Evolutionary conservation across 164 flowering plant genomes (phyloP).

Genomic region (Chimonanthus salicifolius): DNA sequence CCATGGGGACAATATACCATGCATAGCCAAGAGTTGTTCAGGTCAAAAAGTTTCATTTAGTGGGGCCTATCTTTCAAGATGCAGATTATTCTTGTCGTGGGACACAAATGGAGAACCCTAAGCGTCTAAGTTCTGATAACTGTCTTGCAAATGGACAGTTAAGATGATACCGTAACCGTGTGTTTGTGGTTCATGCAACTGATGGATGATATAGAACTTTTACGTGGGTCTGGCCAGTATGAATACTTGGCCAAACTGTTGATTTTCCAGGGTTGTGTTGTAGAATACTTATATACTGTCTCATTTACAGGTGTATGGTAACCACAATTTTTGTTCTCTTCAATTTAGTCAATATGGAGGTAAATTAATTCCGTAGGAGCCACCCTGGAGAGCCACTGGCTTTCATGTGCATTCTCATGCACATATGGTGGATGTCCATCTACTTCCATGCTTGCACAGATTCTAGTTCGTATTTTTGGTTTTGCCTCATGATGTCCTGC

Average conservation of each 20-base stretch:
- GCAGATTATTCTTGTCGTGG: background rate
- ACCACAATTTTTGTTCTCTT: too few relatives aligned
- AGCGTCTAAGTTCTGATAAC: background rate
- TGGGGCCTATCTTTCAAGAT: background rate
- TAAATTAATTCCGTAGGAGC: background rate
- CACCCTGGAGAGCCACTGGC: background rate
- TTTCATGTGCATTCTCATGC: background rate
- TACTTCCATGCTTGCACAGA: background rate
- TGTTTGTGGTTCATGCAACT: background rate
- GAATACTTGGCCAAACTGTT: background rate
- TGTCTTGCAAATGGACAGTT: background rate
- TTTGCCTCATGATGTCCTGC: background rate
- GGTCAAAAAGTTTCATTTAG: background rate
- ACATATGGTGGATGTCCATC: background rate
- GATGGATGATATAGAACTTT: background rate
- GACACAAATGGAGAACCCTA: background rate
- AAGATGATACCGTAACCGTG: background rate
- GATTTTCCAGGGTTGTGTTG: background rate
- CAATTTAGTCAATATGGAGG: background rate
- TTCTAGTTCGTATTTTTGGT: background rate
- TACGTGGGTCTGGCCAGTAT: background rate
- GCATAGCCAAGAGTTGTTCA: background rate
- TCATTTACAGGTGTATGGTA: background rate
- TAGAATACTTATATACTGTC: background rate
- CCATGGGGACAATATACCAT: background rate